These are phyloP conservation scores for Paramecium octaurelia DNA, from an alignment of 73 alveolate species.

Conservation along the genomic window DNA sequence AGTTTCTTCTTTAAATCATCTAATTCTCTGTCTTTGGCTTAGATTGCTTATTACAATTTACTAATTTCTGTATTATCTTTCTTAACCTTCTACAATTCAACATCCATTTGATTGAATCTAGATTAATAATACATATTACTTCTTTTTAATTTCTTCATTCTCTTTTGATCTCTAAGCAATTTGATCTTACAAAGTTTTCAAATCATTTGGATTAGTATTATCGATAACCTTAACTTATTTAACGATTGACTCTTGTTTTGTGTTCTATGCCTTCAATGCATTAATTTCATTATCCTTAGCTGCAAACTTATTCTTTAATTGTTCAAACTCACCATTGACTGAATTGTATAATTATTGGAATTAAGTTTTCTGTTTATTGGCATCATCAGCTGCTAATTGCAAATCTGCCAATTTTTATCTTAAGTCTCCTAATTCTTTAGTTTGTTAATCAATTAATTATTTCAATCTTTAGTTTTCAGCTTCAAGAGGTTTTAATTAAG, in stretches of 20 bases:
- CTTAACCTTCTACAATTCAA: not conserved
- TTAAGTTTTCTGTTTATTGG: not conserved
- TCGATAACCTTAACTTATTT: not conserved
- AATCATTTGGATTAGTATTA: constrained; percentile 27
- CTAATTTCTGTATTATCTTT: constrained; percentile 12
- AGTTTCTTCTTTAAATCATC: constrained; percentile 34
- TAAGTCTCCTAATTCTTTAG: constrained; percentile 17
- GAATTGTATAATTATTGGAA: not conserved
- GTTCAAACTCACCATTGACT: not conserved
- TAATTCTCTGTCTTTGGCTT: constrained; percentile 37
- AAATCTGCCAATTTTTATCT: not conserved
- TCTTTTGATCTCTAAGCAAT: constrained; percentile 20
- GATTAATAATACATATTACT: not conserved
- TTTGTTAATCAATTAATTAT: not conserved
- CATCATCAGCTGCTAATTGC: not conserved
- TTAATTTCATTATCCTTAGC: constrained; percentile 15
- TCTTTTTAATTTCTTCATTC: constrained; percentile 18
- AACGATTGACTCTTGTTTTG: not conserved
- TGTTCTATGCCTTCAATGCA: not conserved
- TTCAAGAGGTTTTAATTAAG: constrained; percentile 4
- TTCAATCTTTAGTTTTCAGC: constrained; percentile 18
- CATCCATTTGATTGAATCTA: constrained; percentile 27
- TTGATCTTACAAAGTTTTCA: constrained; percentile 1
- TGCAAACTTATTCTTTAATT: not conserved
- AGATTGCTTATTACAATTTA: not conserved